A percentile compares a stretch with the other conserved stretches of the same genome.
phyloP scores from a whole-genome alignment of 1,139 yeast genomes.

The Lodderomyces beijingensis region DNA sequence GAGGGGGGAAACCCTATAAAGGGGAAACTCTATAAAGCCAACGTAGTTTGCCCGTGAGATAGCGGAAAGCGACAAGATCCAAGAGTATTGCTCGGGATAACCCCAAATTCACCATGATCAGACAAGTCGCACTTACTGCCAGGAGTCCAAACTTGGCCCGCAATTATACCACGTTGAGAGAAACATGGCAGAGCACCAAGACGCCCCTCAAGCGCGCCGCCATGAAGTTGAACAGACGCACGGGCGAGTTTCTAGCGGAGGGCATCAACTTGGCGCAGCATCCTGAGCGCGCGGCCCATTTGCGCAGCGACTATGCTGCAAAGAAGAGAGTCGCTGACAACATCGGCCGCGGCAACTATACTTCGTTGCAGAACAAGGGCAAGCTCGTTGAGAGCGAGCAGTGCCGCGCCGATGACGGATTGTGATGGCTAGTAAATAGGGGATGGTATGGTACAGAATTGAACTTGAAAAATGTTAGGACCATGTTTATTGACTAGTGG shows the following conservation, averaged over 20 bases:
- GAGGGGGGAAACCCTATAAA: too few relatives aligned
- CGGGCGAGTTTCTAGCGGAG: conserved; percentile 27
- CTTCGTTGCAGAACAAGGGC: conserved; percentile 41
- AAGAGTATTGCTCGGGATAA: too few relatives aligned
- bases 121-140: too few relatives aligned
- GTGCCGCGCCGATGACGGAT: conserved; percentile 45
- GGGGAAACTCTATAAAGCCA: too few relatives aligned
- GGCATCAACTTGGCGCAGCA: conserved; percentile 23
- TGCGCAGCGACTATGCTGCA: conserved; percentile 12
- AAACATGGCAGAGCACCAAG: conserved; percentile 1
- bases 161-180: background rate
- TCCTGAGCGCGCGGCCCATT: conserved; percentile 11
- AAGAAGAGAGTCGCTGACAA: conserved; percentile 16
- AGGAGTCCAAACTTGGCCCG: too few relatives aligned
- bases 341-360: conserved; percentile 25
- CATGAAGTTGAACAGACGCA: conserved; percentile 20
- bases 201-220: background rate
- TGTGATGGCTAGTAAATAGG: too few relatives aligned
- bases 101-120: too few relatives aligned
- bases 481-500: too few relatives aligned
- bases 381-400: conserved; percentile 39
- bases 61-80: too few relatives aligned
- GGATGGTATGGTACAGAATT: too few relatives aligned
- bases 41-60: too few relatives aligned
- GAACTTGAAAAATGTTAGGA: too few relatives aligned